Evolutionary conservation across 2,329 filamentous ascomycete genomes (phyloP).

Genomic region (Aspergillus eucalypticola): DNA sequence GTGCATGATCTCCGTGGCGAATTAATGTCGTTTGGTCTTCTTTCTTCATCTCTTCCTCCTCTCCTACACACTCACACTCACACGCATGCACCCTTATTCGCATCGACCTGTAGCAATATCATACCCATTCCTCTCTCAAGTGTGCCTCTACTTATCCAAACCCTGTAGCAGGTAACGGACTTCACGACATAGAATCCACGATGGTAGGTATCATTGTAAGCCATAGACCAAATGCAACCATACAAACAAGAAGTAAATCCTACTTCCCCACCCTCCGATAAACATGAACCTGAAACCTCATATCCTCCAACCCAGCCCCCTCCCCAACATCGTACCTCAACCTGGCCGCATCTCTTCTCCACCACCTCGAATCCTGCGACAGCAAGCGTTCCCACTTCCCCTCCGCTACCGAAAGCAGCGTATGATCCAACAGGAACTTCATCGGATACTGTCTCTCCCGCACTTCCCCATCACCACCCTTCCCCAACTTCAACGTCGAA

Average conservation of each 20-base stretch:
- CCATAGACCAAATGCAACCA: background rate
- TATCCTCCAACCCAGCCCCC: slow-evolving; percentile 85
- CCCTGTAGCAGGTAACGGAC: background rate
- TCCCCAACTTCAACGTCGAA: slow-evolving; percentile 73
- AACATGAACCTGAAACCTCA: slow-evolving; percentile 90
- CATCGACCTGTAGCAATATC: slow-evolving; percentile 29
- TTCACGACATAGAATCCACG: too few relatives aligned
- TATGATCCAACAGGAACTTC: slow-evolving; percentile 87
- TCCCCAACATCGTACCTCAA: slow-evolving; percentile 83
- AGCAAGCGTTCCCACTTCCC: slow-evolving; percentile 71
- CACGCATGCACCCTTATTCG: slow-evolving; percentile 19
- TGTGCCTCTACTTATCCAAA: background rate
- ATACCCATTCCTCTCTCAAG: slow-evolving; percentile 26
- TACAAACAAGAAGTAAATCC: background rate
- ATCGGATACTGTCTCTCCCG: slow-evolving; percentile 74
- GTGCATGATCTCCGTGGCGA: slow-evolving; percentile 31
- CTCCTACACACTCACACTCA: too few relatives aligned
- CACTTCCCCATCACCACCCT: slow-evolving; percentile 30
- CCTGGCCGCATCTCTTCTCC: slow-evolving; percentile 63
- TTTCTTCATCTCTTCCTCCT: slow-evolving; percentile 18
- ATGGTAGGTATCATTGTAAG: slow-evolving; percentile 10
- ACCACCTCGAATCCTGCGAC: slow-evolving; percentile 80
- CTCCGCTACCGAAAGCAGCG: slow-evolving; percentile 58
- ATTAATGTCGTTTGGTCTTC: slow-evolving; percentile 28
- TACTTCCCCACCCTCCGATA: slow-evolving; percentile 55